Conservation (phyloP, 1,284 basidiomycete species). For the Sparassis latifolia region DNA sequence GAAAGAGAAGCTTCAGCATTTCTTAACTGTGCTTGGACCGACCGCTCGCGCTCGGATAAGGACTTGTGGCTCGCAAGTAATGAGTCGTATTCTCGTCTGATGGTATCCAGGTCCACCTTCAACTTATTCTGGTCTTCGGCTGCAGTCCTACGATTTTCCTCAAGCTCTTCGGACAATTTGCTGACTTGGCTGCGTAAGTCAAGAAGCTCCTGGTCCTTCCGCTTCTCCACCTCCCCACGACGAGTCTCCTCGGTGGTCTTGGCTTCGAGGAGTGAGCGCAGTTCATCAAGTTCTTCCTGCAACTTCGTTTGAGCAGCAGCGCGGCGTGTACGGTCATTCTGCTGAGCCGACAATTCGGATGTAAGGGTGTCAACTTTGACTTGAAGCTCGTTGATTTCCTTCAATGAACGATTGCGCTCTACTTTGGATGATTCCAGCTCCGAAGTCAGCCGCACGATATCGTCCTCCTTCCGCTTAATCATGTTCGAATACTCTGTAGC, state of each 20-base stretch:
- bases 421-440: slow-evolving; percentile 48
- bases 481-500: slow-evolving; percentile 75
- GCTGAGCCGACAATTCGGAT: slow-evolving; percentile 61
- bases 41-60: slow-evolving; percentile 52
- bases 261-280: slow-evolving; percentile 75
- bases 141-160: slow-evolving; percentile 48
- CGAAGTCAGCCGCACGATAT: slow-evolving; percentile 53
- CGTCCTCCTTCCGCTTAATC: slow-evolving; percentile 76
- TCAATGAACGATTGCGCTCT: slow-evolving; percentile 48
- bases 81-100: slow-evolving; percentile 48
- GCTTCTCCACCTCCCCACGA: slow-evolving; percentile 79
- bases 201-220: slow-evolving; percentile 79
- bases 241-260: slow-evolving; percentile 85
- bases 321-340: slow-evolving; percentile 54
- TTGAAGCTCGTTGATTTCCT: slow-evolving; percentile 61
- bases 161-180: slow-evolving; percentile 54
- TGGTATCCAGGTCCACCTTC: slow-evolving; percentile 60
- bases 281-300: slow-evolving; percentile 81
- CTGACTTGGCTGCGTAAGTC: slow-evolving; percentile 66
- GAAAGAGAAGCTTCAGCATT: slow-evolving; percentile 49
- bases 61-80: slow-evolving; percentile 57
- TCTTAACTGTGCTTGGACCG: slow-evolving; percentile 44
- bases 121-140: slow-evolving; percentile 63
- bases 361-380: slow-evolving; percentile 64
- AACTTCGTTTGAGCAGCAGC: slow-evolving; percentile 51